phyloP scores from a whole-genome alignment of 495 filamentous ascomycete genomes.

The Xylaria curta region DNA sequence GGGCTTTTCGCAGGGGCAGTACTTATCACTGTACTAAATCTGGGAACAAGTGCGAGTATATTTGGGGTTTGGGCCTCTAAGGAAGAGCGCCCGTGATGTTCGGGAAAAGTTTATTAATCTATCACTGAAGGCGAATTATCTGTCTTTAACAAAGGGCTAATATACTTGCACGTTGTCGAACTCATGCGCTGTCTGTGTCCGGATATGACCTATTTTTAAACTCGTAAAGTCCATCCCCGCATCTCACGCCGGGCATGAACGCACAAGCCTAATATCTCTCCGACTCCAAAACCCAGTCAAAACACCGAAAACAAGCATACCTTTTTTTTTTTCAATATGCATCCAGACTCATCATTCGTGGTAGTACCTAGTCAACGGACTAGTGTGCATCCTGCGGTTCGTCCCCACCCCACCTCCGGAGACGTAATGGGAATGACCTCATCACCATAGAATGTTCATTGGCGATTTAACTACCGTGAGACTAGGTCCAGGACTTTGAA shows the following conservation, averaged over 20 bases:
- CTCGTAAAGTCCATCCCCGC: constrained; percentile 1
- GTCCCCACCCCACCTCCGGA: constrained; percentile 28
- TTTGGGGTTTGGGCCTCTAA: background rate
- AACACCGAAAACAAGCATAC: background rate
- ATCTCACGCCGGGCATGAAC: constrained; percentile 12
- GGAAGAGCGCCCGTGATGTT: background rate
- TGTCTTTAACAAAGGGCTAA: background rate
- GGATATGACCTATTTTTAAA: constrained; percentile 28
- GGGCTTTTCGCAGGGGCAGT: background rate
- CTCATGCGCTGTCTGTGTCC: background rate
- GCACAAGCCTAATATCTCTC: background rate
- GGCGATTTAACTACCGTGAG: background rate
- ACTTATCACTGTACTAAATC: background rate
- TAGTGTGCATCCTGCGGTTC: constrained; percentile 17
- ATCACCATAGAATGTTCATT: background rate
- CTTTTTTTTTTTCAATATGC: background rate
- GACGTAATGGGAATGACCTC: background rate
- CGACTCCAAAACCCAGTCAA: background rate
- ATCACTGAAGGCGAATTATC: constrained; percentile 8
- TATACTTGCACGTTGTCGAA: background rate
- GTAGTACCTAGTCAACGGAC: background rate
- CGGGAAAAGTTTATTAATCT: background rate
- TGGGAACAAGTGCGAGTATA: background rate
- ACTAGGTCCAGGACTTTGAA: constrained; percentile 14
- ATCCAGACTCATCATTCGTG: constrained; percentile 17